A percentile compares a stretch with the other conserved stretches of the same genome.
Evolutionary conservation across 352 stramenopile species (phyloP).

Genomic region (Phytophthora hybrid): DNA sequence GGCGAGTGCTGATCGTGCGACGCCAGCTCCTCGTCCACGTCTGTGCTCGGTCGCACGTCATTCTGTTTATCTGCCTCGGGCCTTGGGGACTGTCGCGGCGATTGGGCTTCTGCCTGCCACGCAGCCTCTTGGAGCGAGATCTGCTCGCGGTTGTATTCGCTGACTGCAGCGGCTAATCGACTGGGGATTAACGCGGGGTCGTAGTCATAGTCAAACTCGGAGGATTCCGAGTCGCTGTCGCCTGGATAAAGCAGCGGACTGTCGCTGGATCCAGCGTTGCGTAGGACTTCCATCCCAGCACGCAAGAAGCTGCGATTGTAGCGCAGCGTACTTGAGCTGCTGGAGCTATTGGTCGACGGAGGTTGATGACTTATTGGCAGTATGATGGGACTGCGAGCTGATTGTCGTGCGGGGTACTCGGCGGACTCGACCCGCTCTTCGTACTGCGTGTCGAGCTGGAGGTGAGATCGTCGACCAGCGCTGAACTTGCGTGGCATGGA

Average conservation of each 20-base stretch:
- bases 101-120: constrained; percentile 5
- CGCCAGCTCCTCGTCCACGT: constrained; percentile 30
- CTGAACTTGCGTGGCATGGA: constrained; percentile 16
- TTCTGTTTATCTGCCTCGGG: constrained; percentile 44
- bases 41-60: constrained; percentile 27
- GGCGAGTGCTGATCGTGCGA: constrained; percentile 39
- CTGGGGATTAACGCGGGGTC: constrained; percentile 20
- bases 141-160: constrained; percentile 30
- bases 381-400: constrained; percentile 1
- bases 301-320: constrained; percentile 69
- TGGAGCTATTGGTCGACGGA: constrained; percentile 5
- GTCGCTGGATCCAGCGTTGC: constrained; percentile 27
- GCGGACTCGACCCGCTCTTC: constrained; percentile 43
- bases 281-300: constrained; percentile 69
- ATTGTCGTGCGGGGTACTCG: constrained; percentile 15
- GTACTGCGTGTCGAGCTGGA: constrained; percentile 31
- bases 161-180: constrained; percentile 32
- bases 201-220: constrained; percentile 11
- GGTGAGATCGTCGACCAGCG: constrained; percentile 5
- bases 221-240: constrained; percentile 21
- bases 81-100: constrained; percentile 3
- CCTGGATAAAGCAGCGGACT: constrained; percentile 24
- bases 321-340: constrained; percentile 25
- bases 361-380: constrained; percentile 5
- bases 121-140: constrained; percentile 18